phyloP scores from a whole-genome alignment of 345 rosid genomes.

The Atalantia buxifolia region DNA sequence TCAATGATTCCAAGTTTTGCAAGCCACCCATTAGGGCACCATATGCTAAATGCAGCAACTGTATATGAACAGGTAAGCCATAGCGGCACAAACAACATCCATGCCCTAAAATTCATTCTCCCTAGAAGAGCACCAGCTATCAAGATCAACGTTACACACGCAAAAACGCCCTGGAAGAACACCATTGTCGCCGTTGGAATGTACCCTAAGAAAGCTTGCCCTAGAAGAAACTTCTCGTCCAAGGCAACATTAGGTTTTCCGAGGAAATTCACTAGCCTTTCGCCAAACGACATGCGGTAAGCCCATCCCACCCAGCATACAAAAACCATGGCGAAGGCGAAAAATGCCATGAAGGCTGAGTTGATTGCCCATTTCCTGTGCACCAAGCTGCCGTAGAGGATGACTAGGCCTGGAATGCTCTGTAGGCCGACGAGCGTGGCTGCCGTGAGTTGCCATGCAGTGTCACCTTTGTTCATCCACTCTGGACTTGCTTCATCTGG shows the following conservation, averaged over 20 bases:
- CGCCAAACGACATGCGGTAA: constrained; percentile 48
- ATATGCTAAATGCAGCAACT: constrained; percentile 37
- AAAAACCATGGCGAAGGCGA: constrained; percentile 42
- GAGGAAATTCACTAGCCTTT: constrained; percentile 28
- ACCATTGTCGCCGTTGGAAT: constrained; percentile 51
- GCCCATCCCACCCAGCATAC: constrained; percentile 59
- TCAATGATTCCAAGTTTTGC: constrained; percentile 50
- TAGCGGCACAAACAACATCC: constrained; percentile 51
- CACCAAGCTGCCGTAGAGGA: constrained; percentile 46
- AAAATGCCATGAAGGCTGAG: constrained; percentile 57
- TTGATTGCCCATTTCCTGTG: constrained; percentile 51
- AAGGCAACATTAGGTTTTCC: constrained; percentile 36
- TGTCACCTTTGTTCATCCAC: constrained; percentile 54
- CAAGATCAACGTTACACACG: constrained; percentile 41
- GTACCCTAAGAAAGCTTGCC: constrained; percentile 28
- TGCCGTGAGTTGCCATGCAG: constrained; percentile 54
- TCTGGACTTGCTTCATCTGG: constrained; percentile 39
- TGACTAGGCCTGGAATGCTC: constrained; percentile 44
- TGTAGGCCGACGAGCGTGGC: constrained; percentile 54
- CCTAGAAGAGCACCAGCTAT: constrained; percentile 43
- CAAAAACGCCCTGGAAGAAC: constrained; percentile 41
- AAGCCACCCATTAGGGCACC: constrained; percentile 49
- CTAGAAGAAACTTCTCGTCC: constrained; percentile 38
- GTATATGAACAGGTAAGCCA: constrained; percentile 47
- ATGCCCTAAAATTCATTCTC: constrained; percentile 52